Conservation (phyloP, 805 yeast genomes). For the Saccharomycopsis sp. region DNA sequence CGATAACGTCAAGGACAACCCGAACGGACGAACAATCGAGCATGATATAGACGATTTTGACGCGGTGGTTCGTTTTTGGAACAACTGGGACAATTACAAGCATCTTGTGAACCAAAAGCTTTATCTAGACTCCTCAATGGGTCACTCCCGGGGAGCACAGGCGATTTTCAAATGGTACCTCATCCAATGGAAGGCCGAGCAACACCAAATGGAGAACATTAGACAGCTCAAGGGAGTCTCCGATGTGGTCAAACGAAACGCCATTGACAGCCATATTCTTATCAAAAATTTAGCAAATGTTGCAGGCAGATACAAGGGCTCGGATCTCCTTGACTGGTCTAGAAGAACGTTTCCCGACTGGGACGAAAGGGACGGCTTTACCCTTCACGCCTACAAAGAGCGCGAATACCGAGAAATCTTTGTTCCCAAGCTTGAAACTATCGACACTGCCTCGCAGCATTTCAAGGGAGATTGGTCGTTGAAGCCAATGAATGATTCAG, state of each 20-base stretch:
- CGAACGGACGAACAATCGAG: conserved; percentile 47
- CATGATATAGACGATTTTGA: conserved; percentile 69
- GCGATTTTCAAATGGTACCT: conserved; percentile 71
- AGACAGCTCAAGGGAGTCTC: not conserved
- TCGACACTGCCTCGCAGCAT: conserved; percentile 38
- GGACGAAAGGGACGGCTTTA: conserved; percentile 35
- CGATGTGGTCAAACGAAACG: not conserved
- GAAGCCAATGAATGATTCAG: conserved; percentile 33
- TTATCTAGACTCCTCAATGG: conserved; percentile 53
- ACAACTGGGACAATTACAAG: conserved; percentile 3
- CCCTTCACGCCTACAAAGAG: conserved; percentile 38
- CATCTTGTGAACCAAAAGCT: conserved; percentile 22
- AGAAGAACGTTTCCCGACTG: conserved; percentile 31
- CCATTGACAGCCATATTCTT: conserved; percentile 29
- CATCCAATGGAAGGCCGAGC: conserved; percentile 32
- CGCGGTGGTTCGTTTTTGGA: conserved; percentile 34
- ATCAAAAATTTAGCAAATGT: conserved; percentile 67
- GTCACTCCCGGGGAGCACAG: conserved; percentile 76
- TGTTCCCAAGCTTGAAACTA: conserved; percentile 45
- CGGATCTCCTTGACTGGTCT: conserved; percentile 38
- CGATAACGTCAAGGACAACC: conserved; percentile 13
- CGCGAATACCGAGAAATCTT: conserved; percentile 39
- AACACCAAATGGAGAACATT: not conserved
- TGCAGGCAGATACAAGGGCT: conserved; percentile 60
- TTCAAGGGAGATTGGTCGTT: conserved; percentile 30